These are phyloP conservation scores for Xylariales sp. DNA, from an alignment of 2,329 filamentous ascomycete species.

Conservation along the genomic window DNA sequence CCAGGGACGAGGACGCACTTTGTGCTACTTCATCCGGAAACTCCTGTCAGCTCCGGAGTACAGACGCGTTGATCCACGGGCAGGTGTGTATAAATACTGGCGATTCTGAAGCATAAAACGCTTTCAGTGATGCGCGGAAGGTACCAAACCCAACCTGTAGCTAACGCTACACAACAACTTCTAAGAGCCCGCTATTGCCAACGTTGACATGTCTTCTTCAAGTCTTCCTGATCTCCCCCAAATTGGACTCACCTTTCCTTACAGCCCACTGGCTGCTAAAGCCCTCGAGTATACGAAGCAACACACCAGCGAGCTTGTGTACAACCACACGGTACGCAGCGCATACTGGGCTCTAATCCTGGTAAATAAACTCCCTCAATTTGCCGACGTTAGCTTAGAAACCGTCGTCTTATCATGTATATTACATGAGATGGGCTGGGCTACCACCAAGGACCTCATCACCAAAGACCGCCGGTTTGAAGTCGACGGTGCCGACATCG, in stretches of 20 bases:
- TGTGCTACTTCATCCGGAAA: too few relatives aligned
- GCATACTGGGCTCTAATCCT: slow-evolving; percentile 18
- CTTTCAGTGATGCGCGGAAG: too few relatives aligned
- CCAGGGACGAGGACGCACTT: too few relatives aligned
- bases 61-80: too few relatives aligned
- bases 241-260: slow-evolving; percentile 15
- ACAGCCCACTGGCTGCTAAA: slow-evolving; percentile 14
- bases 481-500: slow-evolving; percentile 42
- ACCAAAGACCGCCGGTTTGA: slow-evolving; percentile 44
- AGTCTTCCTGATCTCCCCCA: slow-evolving; percentile 14
- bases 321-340: slow-evolving; percentile 20
- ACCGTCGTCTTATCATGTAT: slow-evolving; percentile 33
- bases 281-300: slow-evolving; percentile 16
- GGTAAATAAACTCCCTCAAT: slow-evolving; percentile 12
- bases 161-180: too few relatives aligned
- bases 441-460: slow-evolving; percentile 26
- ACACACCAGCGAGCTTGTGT: slow-evolving; percentile 13
- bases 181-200: too few relatives aligned
- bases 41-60: too few relatives aligned
- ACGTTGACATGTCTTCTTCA: background rate
- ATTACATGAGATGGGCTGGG: slow-evolving; percentile 38
- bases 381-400: slow-evolving; percentile 27
- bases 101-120: too few relatives aligned
- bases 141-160: too few relatives aligned
- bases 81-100: too few relatives aligned